Base-by-base conservation (phyloP, 129 eudicot species). In the Helichrysum umbraculigerum region DNA sequence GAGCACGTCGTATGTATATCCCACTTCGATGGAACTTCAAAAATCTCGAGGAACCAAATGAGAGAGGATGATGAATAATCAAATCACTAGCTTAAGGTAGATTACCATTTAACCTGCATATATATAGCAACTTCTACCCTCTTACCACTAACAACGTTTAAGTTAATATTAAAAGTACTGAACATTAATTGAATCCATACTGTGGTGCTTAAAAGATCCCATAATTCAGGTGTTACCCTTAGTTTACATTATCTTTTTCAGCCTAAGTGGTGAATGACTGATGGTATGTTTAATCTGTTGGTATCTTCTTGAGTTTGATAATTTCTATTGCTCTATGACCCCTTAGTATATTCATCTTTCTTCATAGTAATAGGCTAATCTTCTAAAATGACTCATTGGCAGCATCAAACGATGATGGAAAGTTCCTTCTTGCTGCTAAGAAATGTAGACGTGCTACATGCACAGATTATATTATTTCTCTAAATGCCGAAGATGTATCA, bases 371-470 rank as follows among this genome's bases (percentile, higher is more conserved):
- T 42, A 41, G 28, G 9, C 54, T 47, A 29, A 44, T 74, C 67
- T 66, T 51, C 12, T 52, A 65, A 64, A 41, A 30, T 51, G 73
- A 34, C 80, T 65, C 8, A 10, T 64, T 66, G 66, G 57, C 92
- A 85, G 92, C 90, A 66, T 78, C 89, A 65, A 83, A 85, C 62
- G 96, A 90, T 25, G 88, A 90, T 37, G 94, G 98, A 41, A 92
- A 92, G 84, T 88, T 92, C 64, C 94, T 92, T 81, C 89, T 92
- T n/a, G 86, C 94, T 79, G 96, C 96, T 57, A 83, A 87, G 77
- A 92, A 82, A 78, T 87, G 89, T 72, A 85, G 98, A 70, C 87
- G 92, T 8, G 88, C 98, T 33, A 90, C 97, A 34, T 88, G 91
- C 77, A 90, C 96, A 20, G 98, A 94, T 84, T 94, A 89, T 83